A percentile compares a stretch with the other conserved stretches of the same genome.
phyloP scores from a whole-genome alignment of 2,329 filamentous ascomycete genomes.

The Graphilbum sp. region DNA sequence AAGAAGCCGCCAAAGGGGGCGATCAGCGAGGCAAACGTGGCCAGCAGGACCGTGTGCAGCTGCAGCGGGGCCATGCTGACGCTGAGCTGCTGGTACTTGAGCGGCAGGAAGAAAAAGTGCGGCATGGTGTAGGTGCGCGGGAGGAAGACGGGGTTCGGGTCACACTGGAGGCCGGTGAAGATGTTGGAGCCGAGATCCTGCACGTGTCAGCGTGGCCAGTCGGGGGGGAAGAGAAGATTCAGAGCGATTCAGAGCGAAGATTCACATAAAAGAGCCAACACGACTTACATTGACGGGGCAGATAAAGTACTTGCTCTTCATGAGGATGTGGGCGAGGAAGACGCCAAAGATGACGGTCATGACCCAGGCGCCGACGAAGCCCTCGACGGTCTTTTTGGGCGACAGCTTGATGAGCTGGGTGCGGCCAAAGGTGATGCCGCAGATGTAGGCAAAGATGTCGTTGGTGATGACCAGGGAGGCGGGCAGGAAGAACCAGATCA shows the following conservation, averaged over 20 bases:
- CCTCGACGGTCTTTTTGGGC: constrained; percentile 97
- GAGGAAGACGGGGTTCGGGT: constrained; percentile 81
- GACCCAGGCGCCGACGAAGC: constrained; percentile 91
- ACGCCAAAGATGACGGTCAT: constrained; percentile 83
- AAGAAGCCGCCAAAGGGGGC: constrained; percentile 98
- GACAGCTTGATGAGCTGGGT: constrained; percentile 96
- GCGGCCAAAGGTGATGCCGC: constrained; percentile 88
- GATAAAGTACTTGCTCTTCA: constrained; percentile 92
- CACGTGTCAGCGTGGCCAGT: constrained; percentile 7
- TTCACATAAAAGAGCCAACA: background rate
- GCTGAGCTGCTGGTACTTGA: constrained; percentile 34
- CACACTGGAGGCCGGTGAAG: constrained; percentile 78
- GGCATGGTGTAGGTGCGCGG: constrained; percentile 59
- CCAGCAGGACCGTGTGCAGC: constrained; percentile 78
- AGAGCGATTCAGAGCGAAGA: background rate
- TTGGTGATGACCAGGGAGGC: constrained; percentile 93
- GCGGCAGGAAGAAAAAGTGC: constrained; percentile 54
- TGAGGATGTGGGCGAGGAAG: constrained; percentile 65
- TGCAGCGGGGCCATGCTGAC: constrained; percentile 78
- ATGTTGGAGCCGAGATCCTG: constrained; percentile 82
- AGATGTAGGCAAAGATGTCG: constrained; percentile 96
- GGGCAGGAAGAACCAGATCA: constrained; percentile 99
- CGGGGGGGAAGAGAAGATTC: background rate
- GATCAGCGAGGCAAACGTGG: constrained; percentile 88
- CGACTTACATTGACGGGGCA: constrained; percentile 71